Conservation (phyloP, 495 filamentous ascomycete genomes). For the Neurospora sp. region DNA sequence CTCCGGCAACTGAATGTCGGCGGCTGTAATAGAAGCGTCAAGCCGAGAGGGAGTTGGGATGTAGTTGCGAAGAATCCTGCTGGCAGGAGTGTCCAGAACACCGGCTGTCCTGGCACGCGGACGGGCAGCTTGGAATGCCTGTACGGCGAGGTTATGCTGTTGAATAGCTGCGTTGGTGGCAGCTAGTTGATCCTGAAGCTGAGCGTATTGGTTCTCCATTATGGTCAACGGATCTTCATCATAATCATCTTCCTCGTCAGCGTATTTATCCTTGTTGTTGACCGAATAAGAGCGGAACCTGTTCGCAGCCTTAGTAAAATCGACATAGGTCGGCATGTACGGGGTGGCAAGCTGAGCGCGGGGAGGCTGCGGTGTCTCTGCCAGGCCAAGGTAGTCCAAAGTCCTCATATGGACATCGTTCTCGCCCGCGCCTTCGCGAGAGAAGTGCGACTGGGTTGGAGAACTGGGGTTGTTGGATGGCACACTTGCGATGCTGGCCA, state of each 20-base stretch:
- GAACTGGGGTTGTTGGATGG: conserved; percentile 79
- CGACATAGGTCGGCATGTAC: conserved; percentile 67
- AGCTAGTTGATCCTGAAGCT: conserved; percentile 47
- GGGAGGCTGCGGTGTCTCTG: conserved; percentile 81
- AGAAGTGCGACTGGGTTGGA: conserved; percentile 81
- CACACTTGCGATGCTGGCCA: conserved; percentile 66
- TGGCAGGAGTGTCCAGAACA: conserved; percentile 74
- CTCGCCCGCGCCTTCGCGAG: conserved; percentile 75
- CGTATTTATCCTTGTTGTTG: conserved; percentile 97
- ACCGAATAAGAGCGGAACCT: conserved; percentile 95
- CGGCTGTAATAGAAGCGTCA: conserved; percentile 71
- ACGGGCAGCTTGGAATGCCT: conserved; percentile 80
- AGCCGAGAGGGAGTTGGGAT: conserved; percentile 72
- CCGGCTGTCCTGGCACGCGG: conserved; percentile 79
- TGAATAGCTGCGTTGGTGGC: conserved; percentile 86
- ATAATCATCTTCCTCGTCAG: conserved; percentile 80
- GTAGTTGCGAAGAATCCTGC: conserved; percentile 65
- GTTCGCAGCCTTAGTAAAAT: conserved; percentile 68
- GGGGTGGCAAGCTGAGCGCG: conserved; percentile 63
- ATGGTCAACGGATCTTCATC: conserved; percentile 63
- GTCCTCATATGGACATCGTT: conserved; percentile 81
- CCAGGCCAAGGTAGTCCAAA: conserved; percentile 89
- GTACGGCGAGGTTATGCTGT: conserved; percentile 87
- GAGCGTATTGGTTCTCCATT: conserved; percentile 56
- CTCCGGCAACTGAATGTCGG: conserved; percentile 64